Conservation (phyloP, 768 basidiomycete genomes). For the Boletellus emodensis region DNA sequence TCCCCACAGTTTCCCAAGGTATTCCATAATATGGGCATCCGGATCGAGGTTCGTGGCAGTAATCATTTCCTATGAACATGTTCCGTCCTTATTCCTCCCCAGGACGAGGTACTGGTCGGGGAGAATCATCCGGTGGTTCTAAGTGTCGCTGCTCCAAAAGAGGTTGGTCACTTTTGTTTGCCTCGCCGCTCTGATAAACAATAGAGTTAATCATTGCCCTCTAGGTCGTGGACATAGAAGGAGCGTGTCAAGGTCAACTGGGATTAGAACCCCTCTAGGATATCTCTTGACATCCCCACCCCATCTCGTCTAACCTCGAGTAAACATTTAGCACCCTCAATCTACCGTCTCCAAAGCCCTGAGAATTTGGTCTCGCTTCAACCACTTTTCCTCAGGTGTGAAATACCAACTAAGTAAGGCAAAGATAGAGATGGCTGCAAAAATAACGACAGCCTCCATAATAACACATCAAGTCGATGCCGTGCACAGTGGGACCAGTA, state of each 20-base stretch:
- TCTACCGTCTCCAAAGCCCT: constrained; percentile 40
- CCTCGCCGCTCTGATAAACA: neutral
- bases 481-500: constrained; percentile 8
- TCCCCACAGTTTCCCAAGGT: constrained; percentile 72
- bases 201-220: constrained; percentile 2
- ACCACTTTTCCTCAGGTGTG: constrained; percentile 77
- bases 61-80: neutral
- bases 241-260: constrained; percentile 68
- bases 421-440: constrained; percentile 73
- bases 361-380: constrained; percentile 58
- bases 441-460: constrained; percentile 68
- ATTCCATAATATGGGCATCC: constrained; percentile 88
- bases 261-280: constrained; percentile 53
- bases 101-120: constrained; percentile 75
- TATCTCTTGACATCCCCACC: constrained; percentile 6
- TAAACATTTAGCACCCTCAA: constrained; percentile 4
- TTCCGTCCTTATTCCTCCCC: constrained; percentile 6
- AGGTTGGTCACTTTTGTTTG: constrained; percentile 42
- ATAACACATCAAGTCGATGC: constrained; percentile 9
- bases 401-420: constrained; percentile 76
- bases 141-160: constrained; percentile 75
- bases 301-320: neutral
- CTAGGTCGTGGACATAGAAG: constrained; percentile 72
- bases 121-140: constrained; percentile 59
- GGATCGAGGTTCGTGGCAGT: constrained; percentile 66